Base-by-base conservation (phyloP, 805 yeast genomes). In the Schwanniomyces yamadae region DNA sequence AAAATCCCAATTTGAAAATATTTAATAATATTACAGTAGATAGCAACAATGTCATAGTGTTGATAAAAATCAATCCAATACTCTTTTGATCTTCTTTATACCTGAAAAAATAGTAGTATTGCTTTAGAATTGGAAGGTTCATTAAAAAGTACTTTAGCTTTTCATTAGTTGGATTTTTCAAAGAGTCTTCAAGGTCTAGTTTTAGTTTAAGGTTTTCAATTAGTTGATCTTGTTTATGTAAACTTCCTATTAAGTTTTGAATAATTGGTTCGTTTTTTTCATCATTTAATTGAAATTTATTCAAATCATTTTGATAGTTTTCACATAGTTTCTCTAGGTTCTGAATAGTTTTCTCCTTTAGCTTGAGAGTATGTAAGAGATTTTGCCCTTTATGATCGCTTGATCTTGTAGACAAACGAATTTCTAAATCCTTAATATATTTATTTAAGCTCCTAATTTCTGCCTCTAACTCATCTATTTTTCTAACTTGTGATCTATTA, bases 121-220 rank as follows among this genome's bases (percentile, higher is more conserved):
- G 66, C 33, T 54, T 57, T 10, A 62, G 34, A 27, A 61, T 45
- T 3, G 69, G 69, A 16, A 63, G 36, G 18, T 50, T 52, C 7
- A 34, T 23, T 6, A 59, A 5, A 23, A 61, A 48, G 10, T 32
- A 31, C n/a, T 44, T 43, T 8, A 55, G 23, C 4, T 16, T 16
- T 4, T 4, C 11, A 14, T 34, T 30, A 12, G 28, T 20, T 4
- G 14, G 21, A 10, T 23, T 21, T 13, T 38, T 23, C 17, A 11
- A 30, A 9, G 23, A 11, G 4, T 35, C 33, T 14, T 39, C 15
- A 6, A 46, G 22, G 6, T 41, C 31, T 15, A 58, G 38, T 21
- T 50, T 54, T 20, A 13, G 3, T 28, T 45, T 48, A 9, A 59
- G 30, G 1, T 29, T 38, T 5, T 33, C 31, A 9, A 57, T 48